These are phyloP conservation scores for Ceratobasidium sp. DNA, from an alignment of 1,284 basidiomycete genomes.

Conservation along the genomic window DNA sequence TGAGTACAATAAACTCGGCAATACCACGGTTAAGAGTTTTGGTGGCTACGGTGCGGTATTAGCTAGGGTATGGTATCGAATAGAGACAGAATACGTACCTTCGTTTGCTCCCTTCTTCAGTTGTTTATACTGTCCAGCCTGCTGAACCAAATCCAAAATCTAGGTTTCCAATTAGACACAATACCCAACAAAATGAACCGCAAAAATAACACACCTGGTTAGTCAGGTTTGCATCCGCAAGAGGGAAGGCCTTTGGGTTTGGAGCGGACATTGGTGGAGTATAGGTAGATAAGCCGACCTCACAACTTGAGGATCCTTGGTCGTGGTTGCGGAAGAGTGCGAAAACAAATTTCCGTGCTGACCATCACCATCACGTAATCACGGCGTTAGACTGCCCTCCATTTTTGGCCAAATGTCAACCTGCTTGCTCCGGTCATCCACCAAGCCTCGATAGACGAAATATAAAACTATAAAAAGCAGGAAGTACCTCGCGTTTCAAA, in stretches of 20 bases:
- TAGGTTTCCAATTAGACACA: conserved; percentile 56
- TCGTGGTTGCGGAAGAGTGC: conserved; percentile 34
- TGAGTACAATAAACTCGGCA: conserved; percentile 98
- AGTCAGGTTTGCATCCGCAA: conserved; percentile 90
- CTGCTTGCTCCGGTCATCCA: not conserved
- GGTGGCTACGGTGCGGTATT: conserved; percentile 69
- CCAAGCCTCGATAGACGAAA: not conserved
- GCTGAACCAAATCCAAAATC: conserved; percentile 92
- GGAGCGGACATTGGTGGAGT: conserved; percentile 54
- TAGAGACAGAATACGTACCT: conserved; percentile 67
- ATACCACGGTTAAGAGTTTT: conserved; percentile 99
- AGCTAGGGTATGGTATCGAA: no score
- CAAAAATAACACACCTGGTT: conserved; percentile 84
- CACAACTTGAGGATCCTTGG: conserved; percentile 52
- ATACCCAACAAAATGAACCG: conserved; percentile 52
- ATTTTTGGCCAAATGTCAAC: no score
- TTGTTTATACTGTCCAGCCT: conserved; percentile 94
- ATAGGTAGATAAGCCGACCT: conserved; percentile 48
- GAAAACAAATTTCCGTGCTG: conserved; percentile 27
- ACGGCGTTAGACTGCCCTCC: no score
- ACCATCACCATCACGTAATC: not conserved
- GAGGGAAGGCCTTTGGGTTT: conserved; percentile 89
- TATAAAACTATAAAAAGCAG: no score
- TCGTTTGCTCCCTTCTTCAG: conserved; percentile 99
- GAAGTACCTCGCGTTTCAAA: no score